Base-by-base conservation (phyloP, 2,329 filamentous ascomycete genomes). In the Pseudopithomyces maydicus region DNA sequence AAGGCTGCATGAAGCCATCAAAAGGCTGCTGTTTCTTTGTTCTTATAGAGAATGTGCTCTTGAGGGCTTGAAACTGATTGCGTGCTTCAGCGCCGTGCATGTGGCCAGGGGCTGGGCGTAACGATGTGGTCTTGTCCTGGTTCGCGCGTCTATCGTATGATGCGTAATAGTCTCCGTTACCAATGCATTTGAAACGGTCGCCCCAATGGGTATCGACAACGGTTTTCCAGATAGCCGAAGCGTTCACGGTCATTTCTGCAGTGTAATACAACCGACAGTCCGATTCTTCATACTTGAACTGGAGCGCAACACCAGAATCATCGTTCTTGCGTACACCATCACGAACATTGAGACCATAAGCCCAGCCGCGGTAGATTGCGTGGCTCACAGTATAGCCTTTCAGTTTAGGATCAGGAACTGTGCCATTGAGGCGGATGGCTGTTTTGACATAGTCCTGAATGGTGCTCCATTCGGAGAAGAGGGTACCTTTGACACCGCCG, bases 401-500 rank as follows among this genome's bases (percentile, higher is more conserved):
- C 48, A 77, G 58, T 15, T 66, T 62, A 1, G 74, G 69, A 33
- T 41, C 57, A 22, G 72, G 71, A 26, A 70, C 62, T 10, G 65
- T 64, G 2, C 56, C 56, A n/a, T 71, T 58, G 23, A 59, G 3
- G 0, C 54, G 38, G 23, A 73, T 57, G 19, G 70, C 69, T 10
- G 47, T 54, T 26, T 63, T 51, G 10, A 68, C 72, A 3, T 61
- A 53, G 17, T 58, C 38, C 48, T 75, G 70, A n/a, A 77, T 72
- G 56, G 64, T 74, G 17, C 56, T 59, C 52, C 64, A 75, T n/a
- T 61, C 56, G 43, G 65, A 75, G 55, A 75, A 72, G 66, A 77
- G 77, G 41, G 71, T 68, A 10, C 84, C 84, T 69, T 85, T 84
- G 60, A 82, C 78, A 14, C 82, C 83, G 42, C 82, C 82, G 2